Conservation (phyloP, 441 rosid genomes). For the Mallotus japonicus region DNA sequence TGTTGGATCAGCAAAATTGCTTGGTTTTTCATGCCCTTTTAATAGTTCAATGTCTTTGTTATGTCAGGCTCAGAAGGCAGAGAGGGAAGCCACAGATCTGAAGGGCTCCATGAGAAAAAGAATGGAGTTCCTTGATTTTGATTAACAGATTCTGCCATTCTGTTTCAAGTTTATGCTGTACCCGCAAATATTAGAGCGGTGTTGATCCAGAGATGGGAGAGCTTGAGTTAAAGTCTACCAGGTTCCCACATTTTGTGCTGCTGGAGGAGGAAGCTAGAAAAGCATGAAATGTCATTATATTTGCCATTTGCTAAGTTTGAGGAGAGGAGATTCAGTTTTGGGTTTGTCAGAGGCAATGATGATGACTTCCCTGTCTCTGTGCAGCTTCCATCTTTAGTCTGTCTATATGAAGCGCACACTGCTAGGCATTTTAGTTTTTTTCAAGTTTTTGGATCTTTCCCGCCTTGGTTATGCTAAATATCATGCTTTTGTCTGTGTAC, state of each 20-base stretch:
- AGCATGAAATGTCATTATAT: constrained; percentile 10
- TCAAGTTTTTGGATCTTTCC: constrained; percentile 14
- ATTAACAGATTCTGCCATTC: constrained; percentile 30
- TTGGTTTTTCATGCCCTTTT: neutral
- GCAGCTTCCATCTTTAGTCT: neutral
- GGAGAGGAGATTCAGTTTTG: constrained; percentile 12
- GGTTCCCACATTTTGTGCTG: constrained; percentile 13
- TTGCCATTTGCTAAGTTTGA: constrained; percentile 8
- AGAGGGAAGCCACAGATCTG: constrained; percentile 62
- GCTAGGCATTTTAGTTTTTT: constrained; percentile 20
- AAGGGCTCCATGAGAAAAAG: constrained; percentile 77
- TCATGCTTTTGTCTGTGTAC: neutral
- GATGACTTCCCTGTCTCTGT: neutral
- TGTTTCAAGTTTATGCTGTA: constrained; percentile 21
- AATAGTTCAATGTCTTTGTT: constrained; percentile 16
- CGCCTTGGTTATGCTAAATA: neutral
- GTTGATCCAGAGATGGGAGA: constrained; percentile 19
- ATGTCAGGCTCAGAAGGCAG: constrained; percentile 71
- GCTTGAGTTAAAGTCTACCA: constrained; percentile 12
- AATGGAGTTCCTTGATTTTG: constrained; percentile 88
- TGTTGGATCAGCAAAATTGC: neutral
- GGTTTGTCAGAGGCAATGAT: constrained; percentile 14
- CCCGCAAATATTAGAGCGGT: constrained; percentile 34
- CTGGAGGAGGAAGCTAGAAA: constrained; percentile 25
- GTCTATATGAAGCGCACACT: too few relatives aligned